Conservation (phyloP, 2,329 filamentous ascomycete genomes). For the Ophiostoma ulmi region DNA sequence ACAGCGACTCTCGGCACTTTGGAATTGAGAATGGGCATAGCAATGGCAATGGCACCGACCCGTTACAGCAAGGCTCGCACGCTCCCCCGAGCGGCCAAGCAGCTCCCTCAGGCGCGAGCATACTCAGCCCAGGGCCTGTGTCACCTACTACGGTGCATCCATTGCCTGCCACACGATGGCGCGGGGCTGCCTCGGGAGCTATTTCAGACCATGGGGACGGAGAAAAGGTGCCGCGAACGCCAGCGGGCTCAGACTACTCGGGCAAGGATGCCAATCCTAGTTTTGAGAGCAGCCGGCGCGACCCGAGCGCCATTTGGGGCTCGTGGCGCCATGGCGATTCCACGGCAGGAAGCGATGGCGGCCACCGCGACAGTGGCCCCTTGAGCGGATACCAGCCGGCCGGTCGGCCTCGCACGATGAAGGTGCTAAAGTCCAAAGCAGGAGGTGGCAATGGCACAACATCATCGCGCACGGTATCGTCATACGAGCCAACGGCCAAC, state of each 20-base stretch:
- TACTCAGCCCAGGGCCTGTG: conserved; percentile 31
- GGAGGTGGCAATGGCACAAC: conserved; percentile 37
- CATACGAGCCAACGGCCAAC: conserved; percentile 43
- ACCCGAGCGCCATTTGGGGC: conserved; percentile 57
- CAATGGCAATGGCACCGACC: neutral
- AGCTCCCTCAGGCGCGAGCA: neutral
- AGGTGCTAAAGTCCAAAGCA: conserved; percentile 78
- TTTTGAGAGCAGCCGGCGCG: conserved; percentile 38
- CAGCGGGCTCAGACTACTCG: conserved; percentile 29
- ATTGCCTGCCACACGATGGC: conserved; percentile 35
- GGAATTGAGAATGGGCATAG: neutral
- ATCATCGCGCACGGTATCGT: conserved; percentile 45
- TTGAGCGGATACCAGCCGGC: conserved; percentile 66
- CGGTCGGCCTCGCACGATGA: conserved; percentile 69
- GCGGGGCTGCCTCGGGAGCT: conserved; percentile 33
- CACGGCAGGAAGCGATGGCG: conserved; percentile 48
- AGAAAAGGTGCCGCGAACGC: conserved; percentile 37
- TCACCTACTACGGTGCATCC: conserved; percentile 38
- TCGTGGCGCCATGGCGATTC: conserved; percentile 61
- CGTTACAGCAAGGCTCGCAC: neutral
- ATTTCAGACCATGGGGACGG: conserved; percentile 44
- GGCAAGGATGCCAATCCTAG: conserved; percentile 31
- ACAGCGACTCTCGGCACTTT: conserved; percentile 11
- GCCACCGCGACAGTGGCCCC: conserved; percentile 48
- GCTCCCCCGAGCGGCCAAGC: neutral